Base-by-base conservation (phyloP, 1,284 basidiomycete genomes). In the Cryptococcus amylolentus region DNA sequence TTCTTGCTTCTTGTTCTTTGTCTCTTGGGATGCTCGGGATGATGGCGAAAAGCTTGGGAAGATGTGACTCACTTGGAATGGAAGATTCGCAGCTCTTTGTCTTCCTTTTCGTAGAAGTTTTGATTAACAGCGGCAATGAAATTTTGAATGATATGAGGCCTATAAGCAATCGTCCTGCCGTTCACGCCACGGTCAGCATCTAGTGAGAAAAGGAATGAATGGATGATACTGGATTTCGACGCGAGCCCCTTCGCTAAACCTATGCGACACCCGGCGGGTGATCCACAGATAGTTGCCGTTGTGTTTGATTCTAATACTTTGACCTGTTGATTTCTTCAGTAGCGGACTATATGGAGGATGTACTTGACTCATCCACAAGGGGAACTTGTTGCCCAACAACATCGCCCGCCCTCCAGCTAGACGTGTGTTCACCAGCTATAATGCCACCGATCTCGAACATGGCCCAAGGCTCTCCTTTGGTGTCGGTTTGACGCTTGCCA, bases 71-170 rank as follows among this genome's bases (percentile, higher is more conserved):
- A 65, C 64, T 51, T 49, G 12, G 65, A 37, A 52, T 70, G 68
- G 51, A 64, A 70, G 44, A 70, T 66, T 38, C 64, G 56, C 35
- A 70, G 31, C 50, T 70, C 65, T 5, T 50, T 41, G 16, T 68
- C 66, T 20, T 57, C 56, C 37, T 65, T 67, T 5, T 44, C 43
- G 57, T 58, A 64, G 48, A 50, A 70, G 4, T 51, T 49, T 5
- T 54, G 47, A 27, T 67, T 65, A 0, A 63, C 63, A 0, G 58
- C 60, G 23, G 60, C 51, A 5, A 70, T 50, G 56, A 70, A 67
- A 8, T 65, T 44, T 10, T 54, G 26, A 26, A 70, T 48, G 9
- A 56, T 53, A 12, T 62, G 47, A 2, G 42, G 40, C 23, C 62
- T 57, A 37, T 60, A 68, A 3, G 55, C 49, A 13, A 63, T 51